Evolutionary conservation across 1,139 yeast genomes (phyloP), one percentile per base, ranked within the genome.

Genomic region (Yamadazyma spencermartinsiae): DNA sequence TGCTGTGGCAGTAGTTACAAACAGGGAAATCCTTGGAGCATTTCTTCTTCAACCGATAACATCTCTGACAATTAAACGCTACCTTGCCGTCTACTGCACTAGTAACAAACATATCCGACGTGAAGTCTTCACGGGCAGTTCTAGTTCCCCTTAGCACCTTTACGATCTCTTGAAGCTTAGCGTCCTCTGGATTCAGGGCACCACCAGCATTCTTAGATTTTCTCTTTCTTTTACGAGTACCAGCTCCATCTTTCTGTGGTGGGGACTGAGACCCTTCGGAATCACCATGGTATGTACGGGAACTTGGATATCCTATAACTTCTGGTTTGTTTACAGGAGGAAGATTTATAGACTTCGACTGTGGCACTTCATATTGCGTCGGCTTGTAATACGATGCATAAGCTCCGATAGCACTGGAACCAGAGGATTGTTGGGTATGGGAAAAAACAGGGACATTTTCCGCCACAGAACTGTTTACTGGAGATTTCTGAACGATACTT

Each of bases 41-140:
- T 45, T 68, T 69, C 46, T 70, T 71, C 58, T 71, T 71, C 39
- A 69, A 54, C 25, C 72, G 48, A 43, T 71, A 69, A 51, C 76
- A 71, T 30, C 76, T 48, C 34, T 62, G 65, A 44, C 76, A 68
- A 54, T 67, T 68, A 42, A 58, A 60, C 8, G 64, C 54, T 38
- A 61, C 34, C 9, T 24, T 21, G 3, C 32, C 39, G 23, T 33
- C 26, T 9, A 16, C 31, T 2, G 18, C 19, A 3, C 17, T 16
- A 4, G 23, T 9, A 3, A 46, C 20, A 9, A 48, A 26, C 46
- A 45, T 38, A 3, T 44, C 48, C 9, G 42, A 36, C 7, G 39
- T 28, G 34, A 42, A 48, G 34, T 48, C 52, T 6, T 37, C 39
- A 10, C 51, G 23, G 7, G 37, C 35, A 27, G 46, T 43, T 25